Base-by-base conservation (phyloP, 768 basidiomycete genomes). In the Tubosaeta sp. region DNA sequence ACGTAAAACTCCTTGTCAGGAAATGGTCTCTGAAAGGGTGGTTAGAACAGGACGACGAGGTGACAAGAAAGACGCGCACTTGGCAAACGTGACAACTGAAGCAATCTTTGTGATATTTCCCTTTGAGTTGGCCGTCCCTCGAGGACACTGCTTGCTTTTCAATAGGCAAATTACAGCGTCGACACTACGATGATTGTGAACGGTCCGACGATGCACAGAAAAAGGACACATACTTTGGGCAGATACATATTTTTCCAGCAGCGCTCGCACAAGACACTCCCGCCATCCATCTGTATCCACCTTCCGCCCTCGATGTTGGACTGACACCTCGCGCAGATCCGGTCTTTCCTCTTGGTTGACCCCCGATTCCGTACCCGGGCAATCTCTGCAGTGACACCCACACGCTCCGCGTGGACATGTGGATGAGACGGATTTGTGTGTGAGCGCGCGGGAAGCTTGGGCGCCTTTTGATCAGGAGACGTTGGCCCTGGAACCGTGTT, bases 161-260 rank as follows among this genome's bases (percentile, higher is more conserved):
- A 42, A 97, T 97, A 0, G 91, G 85, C 19, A 85, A 64, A 62
- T 81, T 82, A 67, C 94, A 97, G 42, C 93, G 79, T 32, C 93
- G 89, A 65, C 94, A 97, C 89, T 92, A 29, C 29, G 27, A 17
- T 29, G 34, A 47, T 22, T 46, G 22, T 54, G 34, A 56, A 39
- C 32, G 29, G 34, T 50, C 26, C 17, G 42, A 26, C 47, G 34
- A 43, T 35, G 47, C 43, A n/a, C 17, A 12, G 26, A 3, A 19
- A 25, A 22, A 42, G 14, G 46, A 43, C 43, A 45, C 81, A 38
- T 56, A 88, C 91, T 76, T 92, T 93, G 55, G 94, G 94, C 56
- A 97, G 71, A 73, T 95, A 97, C 85, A 95, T 88, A 62, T 88
- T 84, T 76, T 95, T 97, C 94, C 94, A 97, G 68, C 94, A 95